Evolutionary conservation across 2,329 filamentous ascomycete species (phyloP).

Genomic region (Venturia pyrina): DNA sequence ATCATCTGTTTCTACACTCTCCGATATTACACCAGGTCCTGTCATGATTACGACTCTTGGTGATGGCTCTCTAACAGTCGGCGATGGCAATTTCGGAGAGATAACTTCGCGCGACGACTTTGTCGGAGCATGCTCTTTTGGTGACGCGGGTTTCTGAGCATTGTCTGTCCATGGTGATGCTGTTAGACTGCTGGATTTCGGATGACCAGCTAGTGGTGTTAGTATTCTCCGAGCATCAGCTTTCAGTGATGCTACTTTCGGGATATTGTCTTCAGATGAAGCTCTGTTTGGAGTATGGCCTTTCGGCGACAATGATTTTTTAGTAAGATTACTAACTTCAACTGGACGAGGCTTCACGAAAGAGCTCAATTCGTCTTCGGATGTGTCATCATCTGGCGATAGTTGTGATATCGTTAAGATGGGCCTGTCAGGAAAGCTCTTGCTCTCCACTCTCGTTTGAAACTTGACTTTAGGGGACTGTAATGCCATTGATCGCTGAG

Average conservation of each 20-base stretch:
- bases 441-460: neutral
- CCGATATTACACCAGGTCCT: neutral
- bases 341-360: neutral
- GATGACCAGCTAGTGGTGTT: neutral
- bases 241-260: neutral
- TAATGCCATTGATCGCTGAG: neutral
- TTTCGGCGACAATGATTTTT: neutral
- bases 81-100: neutral
- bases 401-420: neutral
- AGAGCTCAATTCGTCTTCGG: neutral
- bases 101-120: neutral
- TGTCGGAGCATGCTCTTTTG: neutral
- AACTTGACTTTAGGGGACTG: neutral
- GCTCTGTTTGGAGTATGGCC: neutral
- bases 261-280: neutral
- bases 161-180: neutral
- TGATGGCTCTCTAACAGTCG: neutral
- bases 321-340: neutral
- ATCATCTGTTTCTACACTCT: neutral
- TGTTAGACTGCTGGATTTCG: neutral
- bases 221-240: neutral
- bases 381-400: neutral
- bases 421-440: neutral
- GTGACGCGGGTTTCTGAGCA: neutral
- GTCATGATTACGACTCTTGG: neutral